Evolutionary conservation across 176 grass and related monocot genomes (phyloP).

Genomic region (Carex pumila): DNA sequence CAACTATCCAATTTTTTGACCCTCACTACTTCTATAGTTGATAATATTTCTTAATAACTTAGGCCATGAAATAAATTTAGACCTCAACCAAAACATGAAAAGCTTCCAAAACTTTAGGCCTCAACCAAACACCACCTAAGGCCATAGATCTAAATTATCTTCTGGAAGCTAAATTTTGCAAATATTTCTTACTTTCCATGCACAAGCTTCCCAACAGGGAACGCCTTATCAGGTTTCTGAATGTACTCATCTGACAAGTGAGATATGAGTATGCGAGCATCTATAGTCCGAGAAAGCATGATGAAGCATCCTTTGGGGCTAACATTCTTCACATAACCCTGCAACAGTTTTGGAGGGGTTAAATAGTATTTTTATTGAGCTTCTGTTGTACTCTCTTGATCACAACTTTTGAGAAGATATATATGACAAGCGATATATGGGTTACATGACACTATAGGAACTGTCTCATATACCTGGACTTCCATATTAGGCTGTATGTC

Average conservation of each 20-base stretch:
- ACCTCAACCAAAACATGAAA: no score
- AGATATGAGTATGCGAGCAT: constrained; percentile 73
- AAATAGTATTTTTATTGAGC: background rate
- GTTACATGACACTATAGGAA: constrained; percentile 6
- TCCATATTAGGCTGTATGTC: constrained; percentile 53
- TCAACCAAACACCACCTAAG: background rate
- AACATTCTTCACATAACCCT: constrained; percentile 96
- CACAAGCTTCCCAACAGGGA: constrained; percentile 81
- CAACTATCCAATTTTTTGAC: no score
- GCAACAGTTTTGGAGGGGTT: background rate
- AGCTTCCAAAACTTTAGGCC: no score
- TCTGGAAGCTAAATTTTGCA: background rate
- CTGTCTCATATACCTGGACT: constrained; percentile 48
- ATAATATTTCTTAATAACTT: no score
- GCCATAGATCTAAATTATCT: background rate
- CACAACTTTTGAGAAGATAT: background rate
- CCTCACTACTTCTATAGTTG: no score
- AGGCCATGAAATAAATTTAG: no score
- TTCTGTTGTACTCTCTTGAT: background rate
- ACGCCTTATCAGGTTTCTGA: constrained; percentile 76
- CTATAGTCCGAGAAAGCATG: constrained; percentile 69
- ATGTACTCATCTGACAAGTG: constrained; percentile 81
- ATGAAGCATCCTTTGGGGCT: constrained; percentile 89
- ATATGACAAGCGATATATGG: background rate
- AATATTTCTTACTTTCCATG: constrained; percentile 51